A percentile compares a stretch with the other conserved stretches of the same genome.
Evolutionary conservation across 352 stramenopile genomes (phyloP).

Genomic region (Phytophthora megakarya): DNA sequence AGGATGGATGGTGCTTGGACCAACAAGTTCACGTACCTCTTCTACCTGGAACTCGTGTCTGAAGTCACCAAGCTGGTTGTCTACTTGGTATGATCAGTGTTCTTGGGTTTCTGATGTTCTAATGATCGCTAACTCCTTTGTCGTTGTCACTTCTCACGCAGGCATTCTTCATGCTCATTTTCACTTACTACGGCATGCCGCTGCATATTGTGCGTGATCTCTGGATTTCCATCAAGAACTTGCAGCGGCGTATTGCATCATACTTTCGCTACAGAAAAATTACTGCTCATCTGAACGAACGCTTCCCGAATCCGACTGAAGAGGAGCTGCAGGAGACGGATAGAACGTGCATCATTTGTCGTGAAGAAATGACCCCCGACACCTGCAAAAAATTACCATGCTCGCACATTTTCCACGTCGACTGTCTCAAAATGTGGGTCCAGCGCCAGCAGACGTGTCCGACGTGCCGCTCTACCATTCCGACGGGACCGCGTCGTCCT

Average conservation of each 20-base stretch:
- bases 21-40: constrained; percentile 92
- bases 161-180: constrained; percentile 98
- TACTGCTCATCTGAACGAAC: constrained; percentile 95
- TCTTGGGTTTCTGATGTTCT: neutral
- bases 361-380: constrained; percentile 91
- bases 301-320: constrained; percentile 93
- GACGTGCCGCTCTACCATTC: constrained; percentile 96
- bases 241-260: constrained; percentile 80
- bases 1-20: constrained; percentile 88
- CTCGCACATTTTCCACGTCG: constrained; percentile 97
- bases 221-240: constrained; percentile 92
- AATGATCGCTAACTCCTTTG: neutral
- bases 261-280: constrained; percentile 95
- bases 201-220: constrained; percentile 98
- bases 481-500: constrained; percentile 57
- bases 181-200: constrained; percentile 97
- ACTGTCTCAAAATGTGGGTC: constrained; percentile 98
- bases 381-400: constrained; percentile 97
- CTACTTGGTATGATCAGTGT: constrained; percentile 81
- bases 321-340: constrained; percentile 95
- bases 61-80: constrained; percentile 96
- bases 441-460: constrained; percentile 98
- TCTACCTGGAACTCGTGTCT: constrained; percentile 96
- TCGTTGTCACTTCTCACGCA: constrained; percentile 23
- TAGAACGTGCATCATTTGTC: constrained; percentile 97